These are phyloP conservation scores for Penicillium ucsense DNA, from an alignment of 495 filamentous ascomycete species.

Conservation along the genomic window DNA sequence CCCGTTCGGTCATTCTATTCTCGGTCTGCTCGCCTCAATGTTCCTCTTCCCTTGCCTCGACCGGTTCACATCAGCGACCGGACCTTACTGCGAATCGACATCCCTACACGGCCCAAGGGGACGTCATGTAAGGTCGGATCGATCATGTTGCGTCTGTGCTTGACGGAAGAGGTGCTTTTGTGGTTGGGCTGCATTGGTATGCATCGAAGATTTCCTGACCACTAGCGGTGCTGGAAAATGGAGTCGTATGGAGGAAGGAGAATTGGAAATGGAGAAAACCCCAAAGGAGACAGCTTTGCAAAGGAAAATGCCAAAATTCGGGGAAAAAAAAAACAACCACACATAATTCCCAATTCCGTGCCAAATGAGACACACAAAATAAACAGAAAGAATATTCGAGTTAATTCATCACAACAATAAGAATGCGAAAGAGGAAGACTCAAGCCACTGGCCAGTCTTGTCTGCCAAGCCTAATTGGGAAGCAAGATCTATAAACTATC, in stretches of 20 bases:
- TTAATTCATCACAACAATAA: no score
- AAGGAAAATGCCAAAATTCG: no score
- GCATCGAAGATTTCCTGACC: slow-evolving; percentile 21
- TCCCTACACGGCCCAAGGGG: slow-evolving; percentile 29
- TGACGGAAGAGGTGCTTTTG: slow-evolving; percentile 20
- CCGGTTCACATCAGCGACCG: slow-evolving; percentile 19
- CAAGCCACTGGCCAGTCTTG: not conserved
- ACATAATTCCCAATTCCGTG: not conserved
- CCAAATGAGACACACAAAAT: no score
- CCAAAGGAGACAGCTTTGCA: no score
- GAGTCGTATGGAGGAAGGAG: no score
- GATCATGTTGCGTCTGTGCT: slow-evolving; percentile 32
- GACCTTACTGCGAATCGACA: slow-evolving; percentile 34
- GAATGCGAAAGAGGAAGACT: no score
- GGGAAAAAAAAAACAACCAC: not conserved
- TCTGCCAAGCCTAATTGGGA: slow-evolving; percentile 18
- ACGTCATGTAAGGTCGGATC: slow-evolving; percentile 38
- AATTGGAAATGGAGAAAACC: no score
- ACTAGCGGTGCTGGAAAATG: not conserved
- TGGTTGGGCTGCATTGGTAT: slow-evolving; percentile 39
- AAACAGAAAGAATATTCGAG: no score
- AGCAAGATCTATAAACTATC: slow-evolving; percentile 32
- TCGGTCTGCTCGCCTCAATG: no score
- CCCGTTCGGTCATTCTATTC: no score
- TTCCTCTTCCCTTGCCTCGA: slow-evolving; percentile 24